Base-by-base conservation (phyloP, 1,284 basidiomycete species). In the Rhodotorula sp. region DNA sequence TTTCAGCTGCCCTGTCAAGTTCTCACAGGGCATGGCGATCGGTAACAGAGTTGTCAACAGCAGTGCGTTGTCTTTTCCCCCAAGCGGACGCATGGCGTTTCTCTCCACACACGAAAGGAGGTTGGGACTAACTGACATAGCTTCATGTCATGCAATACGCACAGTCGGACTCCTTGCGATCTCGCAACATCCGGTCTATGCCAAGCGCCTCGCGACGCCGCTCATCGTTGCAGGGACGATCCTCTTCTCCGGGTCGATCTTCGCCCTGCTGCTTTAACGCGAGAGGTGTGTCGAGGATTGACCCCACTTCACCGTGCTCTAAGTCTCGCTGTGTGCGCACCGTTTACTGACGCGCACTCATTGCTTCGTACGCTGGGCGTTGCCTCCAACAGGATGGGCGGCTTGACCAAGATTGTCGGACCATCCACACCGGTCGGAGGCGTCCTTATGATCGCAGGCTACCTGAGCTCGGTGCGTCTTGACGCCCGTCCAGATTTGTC, bases 371-470 rank as follows among this genome's bases (percentile, higher is more conserved):
- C 8, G 3, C 15, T 10, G 3, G 8, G 54, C n/a, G n/a, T 6
- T 38, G 38, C 10, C 38, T n/a, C n/a, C n/a, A n/a, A 45, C 52
- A 69, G 69, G 55, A 67, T 70, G 67, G 71, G 69, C 31, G 49
- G 50, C 15, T 45, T 69, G 28, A 55, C 72, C 5, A 73, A 68
- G 49, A 38, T 73, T 10, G 74, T 69, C 21, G 71, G 74, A 3
- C 74, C 74, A 12, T 31, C 49, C 0, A 75, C 74, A 15, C 74
- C 72, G 0, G 26, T 75, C 10, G 74, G 74, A 31, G 74, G 69
- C 1, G 26, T 75, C 16, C 55, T 73, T 26, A 75, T 75, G 73
- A 73, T 71, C 21, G 62, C 52, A 2, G 73, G 73, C 1, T 73
- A 75, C 61, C 57, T 75, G 14, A 59, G 54, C 38, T 38, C 68